phyloP scores from a whole-genome alignment of 257 asterid genomes.

The Anisodus acutangulus region DNA sequence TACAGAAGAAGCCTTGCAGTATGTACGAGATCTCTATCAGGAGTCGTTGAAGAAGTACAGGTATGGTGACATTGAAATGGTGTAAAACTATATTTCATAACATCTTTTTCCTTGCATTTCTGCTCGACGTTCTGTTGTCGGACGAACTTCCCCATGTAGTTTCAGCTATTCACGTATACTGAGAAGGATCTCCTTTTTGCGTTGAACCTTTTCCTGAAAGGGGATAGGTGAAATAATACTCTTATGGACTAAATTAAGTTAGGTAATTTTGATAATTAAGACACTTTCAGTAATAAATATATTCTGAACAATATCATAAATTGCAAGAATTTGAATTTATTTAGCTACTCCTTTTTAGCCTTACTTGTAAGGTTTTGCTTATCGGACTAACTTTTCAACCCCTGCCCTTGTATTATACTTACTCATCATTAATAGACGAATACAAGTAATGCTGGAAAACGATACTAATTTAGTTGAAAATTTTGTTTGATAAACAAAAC shows the following conservation, averaged over 20 bases:
- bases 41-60: constrained; percentile 68
- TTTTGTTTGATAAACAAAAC: neutral
- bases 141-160: constrained; percentile 14
- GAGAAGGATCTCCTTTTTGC: neutral
- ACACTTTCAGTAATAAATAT: neutral
- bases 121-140: neutral
- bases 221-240: neutral
- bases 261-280: neutral
- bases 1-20: constrained; percentile 77
- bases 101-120: neutral
- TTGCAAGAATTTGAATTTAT: constrained; percentile 15
- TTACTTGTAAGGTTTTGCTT: neutral
- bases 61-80: constrained; percentile 41
- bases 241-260: neutral
- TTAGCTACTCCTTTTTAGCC: neutral
- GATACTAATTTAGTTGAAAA: neutral
- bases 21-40: constrained; percentile 67
- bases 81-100: constrained; percentile 18
- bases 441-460: neutral
- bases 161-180: neutral
- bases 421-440: neutral
- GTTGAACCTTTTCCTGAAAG: neutral
- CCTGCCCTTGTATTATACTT: neutral
- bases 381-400: neutral
- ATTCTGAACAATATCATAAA: neutral